These are phyloP conservation scores for Taiozyma sp. DNA, from an alignment of 1,139 yeast genomes.

Conservation along the genomic window DNA sequence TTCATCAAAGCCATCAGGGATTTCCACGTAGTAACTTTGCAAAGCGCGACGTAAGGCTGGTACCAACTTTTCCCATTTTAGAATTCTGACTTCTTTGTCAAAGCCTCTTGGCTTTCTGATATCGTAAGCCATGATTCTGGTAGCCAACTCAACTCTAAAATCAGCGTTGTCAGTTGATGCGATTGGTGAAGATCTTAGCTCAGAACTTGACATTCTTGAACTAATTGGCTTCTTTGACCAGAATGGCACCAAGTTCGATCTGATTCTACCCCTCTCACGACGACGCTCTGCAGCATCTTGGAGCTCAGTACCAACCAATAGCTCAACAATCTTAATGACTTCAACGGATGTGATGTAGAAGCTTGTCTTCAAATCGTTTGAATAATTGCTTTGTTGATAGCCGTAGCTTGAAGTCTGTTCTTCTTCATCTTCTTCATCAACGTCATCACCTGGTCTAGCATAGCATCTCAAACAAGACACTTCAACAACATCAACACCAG, in stretches of 20 bases:
- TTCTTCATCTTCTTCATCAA: conserved; percentile 25
- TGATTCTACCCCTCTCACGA: conserved; percentile 57
- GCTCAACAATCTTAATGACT: conserved; percentile 59
- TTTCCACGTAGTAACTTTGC: conserved; percentile 59
- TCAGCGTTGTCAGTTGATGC: conserved; percentile 25
- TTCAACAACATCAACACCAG: conserved; percentile 46
- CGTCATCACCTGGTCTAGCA: conserved; percentile 32
- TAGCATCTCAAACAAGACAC: conserved; percentile 53
- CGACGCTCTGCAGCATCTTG: conserved; percentile 43
- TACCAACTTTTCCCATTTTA: conserved; percentile 55
- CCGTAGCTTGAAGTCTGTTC: not conserved
- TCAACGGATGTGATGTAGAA: conserved; percentile 64
- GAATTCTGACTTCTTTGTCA: conserved; percentile 60
- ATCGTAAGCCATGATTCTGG: conserved; percentile 62
- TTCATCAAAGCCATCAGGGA: conserved; percentile 26
- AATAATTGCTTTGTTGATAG: not conserved
- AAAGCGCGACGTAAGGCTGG: conserved; percentile 60
- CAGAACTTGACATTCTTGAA: conserved; percentile 36
- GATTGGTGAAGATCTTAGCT: conserved; percentile 18
- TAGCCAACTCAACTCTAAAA: conserved; percentile 51
- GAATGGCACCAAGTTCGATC: conserved; percentile 64
- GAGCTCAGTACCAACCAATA: conserved; percentile 46
- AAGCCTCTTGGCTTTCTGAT: conserved; percentile 62
- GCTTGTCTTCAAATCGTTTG: conserved; percentile 26
- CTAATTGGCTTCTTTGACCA: conserved; percentile 61